A percentile compares a stretch with the other conserved stretches of the same genome.
Evolutionary conservation across 225 moss, liverwort and hornwort genomes (phyloP).

Genomic region (Polytrichum commune): DNA sequence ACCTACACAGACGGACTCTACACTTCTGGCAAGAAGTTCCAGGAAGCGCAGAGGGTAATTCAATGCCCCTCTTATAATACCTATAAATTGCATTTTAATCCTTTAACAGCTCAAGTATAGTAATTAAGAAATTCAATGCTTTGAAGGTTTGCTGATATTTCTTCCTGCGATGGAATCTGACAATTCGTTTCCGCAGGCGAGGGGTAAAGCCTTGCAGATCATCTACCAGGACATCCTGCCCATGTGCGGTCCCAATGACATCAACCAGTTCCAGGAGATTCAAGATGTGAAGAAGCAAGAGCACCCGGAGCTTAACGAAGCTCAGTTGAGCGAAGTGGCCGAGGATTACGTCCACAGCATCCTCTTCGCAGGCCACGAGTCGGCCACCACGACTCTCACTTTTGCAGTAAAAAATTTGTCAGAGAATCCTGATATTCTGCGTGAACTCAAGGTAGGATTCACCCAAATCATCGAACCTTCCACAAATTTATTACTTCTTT

Average conservation of each 20-base stretch:
- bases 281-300: slow-evolving; percentile 19
- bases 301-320: slow-evolving; percentile 14
- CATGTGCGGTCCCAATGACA: slow-evolving; percentile 18
- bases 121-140: no score
- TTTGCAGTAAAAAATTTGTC: slow-evolving; percentile 35
- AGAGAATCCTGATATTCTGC: slow-evolving; percentile 25
- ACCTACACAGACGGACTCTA: slow-evolving; percentile 42
- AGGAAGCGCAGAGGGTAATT: slow-evolving; percentile 35
- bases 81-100: no score
- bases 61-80: neutral
- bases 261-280: slow-evolving; percentile 37
- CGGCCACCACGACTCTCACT: slow-evolving; percentile 35
- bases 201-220: slow-evolving; percentile 29
- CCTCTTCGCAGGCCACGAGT: slow-evolving; percentile 38
- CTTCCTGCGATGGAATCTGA: no score
- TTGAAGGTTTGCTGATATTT: no score
- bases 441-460: slow-evolving; percentile 29
- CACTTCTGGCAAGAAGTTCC: slow-evolving; percentile 28
- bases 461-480: no score
- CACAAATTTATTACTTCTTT: neutral
- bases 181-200: slow-evolving; percentile 17
- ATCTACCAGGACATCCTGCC: slow-evolving; percentile 30
- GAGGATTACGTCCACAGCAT: slow-evolving; percentile 44
- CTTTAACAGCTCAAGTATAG: no score
- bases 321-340: slow-evolving; percentile 35